phyloP scores from a whole-genome alignment of 129 eudicot genomes.

The Dittrichia graveolens region DNA sequence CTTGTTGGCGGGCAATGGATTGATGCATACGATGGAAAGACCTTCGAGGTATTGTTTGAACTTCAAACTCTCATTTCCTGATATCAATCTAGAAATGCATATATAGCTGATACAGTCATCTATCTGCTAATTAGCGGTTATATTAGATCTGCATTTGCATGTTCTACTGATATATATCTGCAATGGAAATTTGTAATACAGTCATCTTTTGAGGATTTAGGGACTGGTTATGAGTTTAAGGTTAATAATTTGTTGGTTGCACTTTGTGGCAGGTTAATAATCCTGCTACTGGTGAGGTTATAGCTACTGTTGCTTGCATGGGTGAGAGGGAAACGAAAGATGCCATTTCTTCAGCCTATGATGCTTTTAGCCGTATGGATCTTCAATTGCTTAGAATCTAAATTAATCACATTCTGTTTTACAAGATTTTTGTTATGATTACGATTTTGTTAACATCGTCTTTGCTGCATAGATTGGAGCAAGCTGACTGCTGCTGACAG shows the following conservation, averaged over 20 bases:
- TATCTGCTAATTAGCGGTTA: neutral
- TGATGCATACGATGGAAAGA: slow-evolving; percentile 83
- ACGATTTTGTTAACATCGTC: no score
- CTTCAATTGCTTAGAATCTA: neutral
- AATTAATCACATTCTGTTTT: slow-evolving; percentile 22
- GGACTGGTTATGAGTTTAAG: no score
- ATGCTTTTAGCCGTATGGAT: slow-evolving; percentile 57
- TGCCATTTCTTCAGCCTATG: slow-evolving; percentile 79
- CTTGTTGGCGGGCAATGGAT: slow-evolving; percentile 89
- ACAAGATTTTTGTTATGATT: no score
- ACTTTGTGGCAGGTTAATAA: slow-evolving; percentile 59
- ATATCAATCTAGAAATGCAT: neutral
- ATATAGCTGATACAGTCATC: no score
- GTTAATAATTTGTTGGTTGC: slow-evolving; percentile 13
- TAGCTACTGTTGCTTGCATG: slow-evolving; percentile 78
- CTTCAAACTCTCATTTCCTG: neutral
- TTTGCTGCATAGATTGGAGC: slow-evolving; percentile 71
- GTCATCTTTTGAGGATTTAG: no score
- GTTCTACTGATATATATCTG: neutral
- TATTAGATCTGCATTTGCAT: neutral
- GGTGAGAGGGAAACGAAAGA: slow-evolving; percentile 71
- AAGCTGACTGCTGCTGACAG: slow-evolving; percentile 86
- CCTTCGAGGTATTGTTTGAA: slow-evolving; percentile 12
- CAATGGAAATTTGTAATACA: neutral
- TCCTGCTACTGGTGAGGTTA: slow-evolving; percentile 86